Base-by-base conservation (phyloP, 75 land plant species). In the Chamaecyparis obtusa region DNA sequence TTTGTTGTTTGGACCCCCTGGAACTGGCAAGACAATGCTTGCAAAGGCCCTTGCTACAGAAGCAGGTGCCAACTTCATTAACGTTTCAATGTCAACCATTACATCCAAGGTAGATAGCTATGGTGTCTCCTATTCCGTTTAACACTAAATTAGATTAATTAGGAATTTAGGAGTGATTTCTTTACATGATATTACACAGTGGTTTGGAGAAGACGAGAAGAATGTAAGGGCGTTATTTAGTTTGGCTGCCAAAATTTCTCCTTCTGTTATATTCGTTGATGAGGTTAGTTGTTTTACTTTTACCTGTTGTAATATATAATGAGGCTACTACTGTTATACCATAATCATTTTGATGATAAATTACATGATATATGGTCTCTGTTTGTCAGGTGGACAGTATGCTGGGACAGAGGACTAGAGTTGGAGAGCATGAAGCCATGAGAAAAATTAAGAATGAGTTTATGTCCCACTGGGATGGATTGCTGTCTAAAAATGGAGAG, bases 151-250 rank as follows among this genome's bases (percentile, higher is more conserved):
- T 67, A 24, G 71, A 8, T 67, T 27, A 24, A 67, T 67, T 21
- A 27, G 30, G 71, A 67, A 67, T 27, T 24, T 21, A 21, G 71
- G 30, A 67, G 71, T 67, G 30, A 67, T 27, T 21, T 27, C 24
- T 21, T 67, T 67, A 67, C 32, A 80, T 80, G 43, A 80, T 41
- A 37, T 37, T 84, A 37, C 87, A 91, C 87, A 91, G 92, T 91
- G 92, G 92, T 91, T 91, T 91, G 92, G 92, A 35, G 91, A 91
- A 89, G 92, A 88, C 44, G 92, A 91, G 89, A 91, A 91, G 83
- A 89, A 91, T 83, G 92, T 91, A 67, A 91, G 89, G 84, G 92
- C 91, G 41, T 89, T 91, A 16, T 91, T 91, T 60, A 91, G 89
- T 13, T 64, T 91, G 48, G 92, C 92, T 21, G 87, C 90, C 89